These are phyloP conservation scores for Phoenix dactylifera DNA, from an alignment of 176 grass and related monocot genomes.

Conservation along the genomic window DNA sequence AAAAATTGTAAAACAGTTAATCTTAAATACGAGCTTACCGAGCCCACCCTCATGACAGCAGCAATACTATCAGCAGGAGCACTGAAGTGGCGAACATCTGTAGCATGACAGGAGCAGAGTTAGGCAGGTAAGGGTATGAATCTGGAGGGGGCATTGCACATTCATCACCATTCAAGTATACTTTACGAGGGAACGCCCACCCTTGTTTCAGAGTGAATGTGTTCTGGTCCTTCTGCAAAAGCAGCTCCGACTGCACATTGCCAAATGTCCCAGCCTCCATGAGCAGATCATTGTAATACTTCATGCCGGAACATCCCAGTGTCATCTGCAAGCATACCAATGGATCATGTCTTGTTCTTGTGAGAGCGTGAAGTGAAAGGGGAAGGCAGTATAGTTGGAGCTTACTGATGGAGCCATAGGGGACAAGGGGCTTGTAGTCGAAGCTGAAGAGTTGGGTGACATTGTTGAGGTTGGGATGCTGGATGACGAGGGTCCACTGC, in stretches of 20 bases:
- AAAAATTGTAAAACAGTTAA: no score
- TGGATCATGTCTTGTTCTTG: no score
- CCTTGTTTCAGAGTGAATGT: slow-evolving; percentile 20
- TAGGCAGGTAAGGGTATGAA: slow-evolving; percentile 9
- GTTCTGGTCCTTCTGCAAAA: slow-evolving; percentile 3
- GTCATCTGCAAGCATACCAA: slow-evolving; percentile 2
- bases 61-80: slow-evolving; percentile 11
- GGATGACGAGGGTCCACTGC: slow-evolving; percentile 11
- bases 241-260: slow-evolving; percentile 19
- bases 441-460: slow-evolving; percentile 21
- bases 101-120: slow-evolving; percentile 1
- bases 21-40: no score
- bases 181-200: slow-evolving; percentile 20
- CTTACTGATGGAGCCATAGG: slow-evolving; percentile 12
- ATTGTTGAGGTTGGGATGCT: slow-evolving; percentile 18
- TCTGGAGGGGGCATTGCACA: slow-evolving; percentile 10
- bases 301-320: slow-evolving; percentile 17
- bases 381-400: not conserved
- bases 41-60: not conserved
- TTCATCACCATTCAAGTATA: slow-evolving; percentile 22
- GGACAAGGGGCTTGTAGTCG: slow-evolving; percentile 15
- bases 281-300: slow-evolving; percentile 21
- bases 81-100: not conserved
- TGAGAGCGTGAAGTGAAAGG: not conserved
- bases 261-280: slow-evolving; percentile 11